A percentile compares a stretch with the other conserved stretches of the same genome.
These are phyloP conservation scores for Fusarium napiforme DNA, from an alignment of 2,329 filamentous ascomycete species.

Conservation along the genomic window DNA sequence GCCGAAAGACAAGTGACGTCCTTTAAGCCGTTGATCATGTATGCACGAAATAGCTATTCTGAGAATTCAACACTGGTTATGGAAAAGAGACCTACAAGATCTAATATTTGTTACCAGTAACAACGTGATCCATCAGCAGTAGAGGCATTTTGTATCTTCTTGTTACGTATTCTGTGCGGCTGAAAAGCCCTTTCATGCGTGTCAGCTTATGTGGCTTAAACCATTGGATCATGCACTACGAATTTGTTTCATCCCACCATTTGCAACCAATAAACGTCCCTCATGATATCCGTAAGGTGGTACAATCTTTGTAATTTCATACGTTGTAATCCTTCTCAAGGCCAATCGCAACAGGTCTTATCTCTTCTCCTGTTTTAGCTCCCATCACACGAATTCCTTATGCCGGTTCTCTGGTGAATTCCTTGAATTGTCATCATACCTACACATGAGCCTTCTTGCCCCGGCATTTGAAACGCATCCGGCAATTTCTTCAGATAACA, in stretches of 20 bases:
- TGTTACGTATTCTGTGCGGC: background rate
- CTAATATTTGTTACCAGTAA: background rate
- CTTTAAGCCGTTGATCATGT: rapidly evolving
- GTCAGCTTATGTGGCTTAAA: background rate
- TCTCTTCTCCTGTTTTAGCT: background rate
- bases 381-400: background rate
- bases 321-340: background rate
- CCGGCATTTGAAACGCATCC: rapidly evolving
- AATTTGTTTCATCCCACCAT: background rate
- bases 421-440: too few species aligned
- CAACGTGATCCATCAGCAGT: background rate
- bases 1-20: background rate
- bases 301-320: background rate
- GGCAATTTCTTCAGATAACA: background rate
- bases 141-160: background rate
- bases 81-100: background rate
- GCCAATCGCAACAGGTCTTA: background rate
- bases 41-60: background rate
- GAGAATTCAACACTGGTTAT: background rate
- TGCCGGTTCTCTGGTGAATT: background rate
- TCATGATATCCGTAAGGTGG: background rate
- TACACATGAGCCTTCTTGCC: too few species aligned
- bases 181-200: background rate
- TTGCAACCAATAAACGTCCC: background rate
- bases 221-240: background rate